Base-by-base conservation (phyloP, 1,139 yeast species). In the Meyerozyma carpophila region DNA sequence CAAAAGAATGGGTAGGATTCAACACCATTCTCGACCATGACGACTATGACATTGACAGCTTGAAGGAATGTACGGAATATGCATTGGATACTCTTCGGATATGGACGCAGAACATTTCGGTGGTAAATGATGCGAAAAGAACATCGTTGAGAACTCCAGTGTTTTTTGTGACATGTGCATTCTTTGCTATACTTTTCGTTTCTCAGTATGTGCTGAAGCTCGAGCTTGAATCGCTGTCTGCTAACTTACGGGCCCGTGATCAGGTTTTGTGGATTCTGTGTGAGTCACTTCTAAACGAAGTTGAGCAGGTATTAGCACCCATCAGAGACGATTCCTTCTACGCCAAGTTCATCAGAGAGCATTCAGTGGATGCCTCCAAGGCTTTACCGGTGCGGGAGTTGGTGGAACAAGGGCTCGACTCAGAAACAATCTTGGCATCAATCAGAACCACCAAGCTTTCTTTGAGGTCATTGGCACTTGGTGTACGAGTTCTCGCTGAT, bases 81-180 rank as follows among this genome's bases (percentile, higher is more conserved):
- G 76, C 84, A 3, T 60, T 82, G 37, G 83, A 79, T 47, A 77
- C 83, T 25, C 66, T 84, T 45, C 77, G 79, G 45, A 65, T 84
- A 40, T 84, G 93, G 93, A 76, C 79, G 40, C 84, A 81, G 49
- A 80, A 82, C 41, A 81, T 83, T 26, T 75, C 82, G 11, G 77
- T 79, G 41, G 75, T 75, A 25, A 76, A 77, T 45, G 84, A 82
- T 57, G 79, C 84, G 2, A 81, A 78, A 47, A 77, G 78, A 54
- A 79, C 84, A 0, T 76, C 86, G 0, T 73, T 82, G 42, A 70
- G 88, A 51, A 83, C 91, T 0, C 93, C 93, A 3, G 84, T 84
- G 14, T 82, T 83, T 58, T 82, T 84, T 54, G 75, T 83, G 37
- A 81, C 87, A 1, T 81, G 87, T 56, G 71, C 83, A 25, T 82